Percentiles rank a stretch among this genome's conserved stretches.
Conservation (phyloP, 768 basidiomycete species). For the Megacollybia marginata region DNA sequence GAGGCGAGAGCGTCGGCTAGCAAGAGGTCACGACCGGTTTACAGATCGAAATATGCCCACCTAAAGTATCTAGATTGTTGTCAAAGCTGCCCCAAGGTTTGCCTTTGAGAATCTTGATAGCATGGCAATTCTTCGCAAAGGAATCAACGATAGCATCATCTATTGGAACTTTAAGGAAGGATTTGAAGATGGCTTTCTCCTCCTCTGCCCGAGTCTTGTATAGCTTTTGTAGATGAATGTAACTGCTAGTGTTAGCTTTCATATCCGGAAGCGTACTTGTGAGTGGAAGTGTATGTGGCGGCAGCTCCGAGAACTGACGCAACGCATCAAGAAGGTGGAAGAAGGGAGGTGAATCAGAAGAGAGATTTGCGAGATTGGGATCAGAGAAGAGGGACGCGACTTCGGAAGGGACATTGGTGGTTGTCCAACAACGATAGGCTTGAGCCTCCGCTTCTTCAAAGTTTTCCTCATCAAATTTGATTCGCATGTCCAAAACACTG, state of each 20-base stretch:
- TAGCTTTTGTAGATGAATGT: conserved; percentile 78
- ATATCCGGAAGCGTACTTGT: conserved; percentile 89
- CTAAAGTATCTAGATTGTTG: conserved; percentile 36
- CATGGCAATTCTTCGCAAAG: conserved; percentile 80
- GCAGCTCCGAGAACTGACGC: conserved; percentile 49
- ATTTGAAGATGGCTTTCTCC: conserved; percentile 55
- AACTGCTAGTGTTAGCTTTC: conserved; percentile 82
- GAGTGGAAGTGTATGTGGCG: conserved; percentile 67
- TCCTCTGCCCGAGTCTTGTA: conserved; percentile 74
- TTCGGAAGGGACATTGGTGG: conserved; percentile 57
- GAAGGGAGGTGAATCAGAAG: conserved; percentile 51
- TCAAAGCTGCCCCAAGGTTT: conserved; percentile 54
- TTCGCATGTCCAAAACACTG: conserved; percentile 49
- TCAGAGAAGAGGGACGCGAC: conserved; percentile 59
- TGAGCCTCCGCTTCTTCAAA: conserved; percentile 92
- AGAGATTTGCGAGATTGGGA: conserved; percentile 34
- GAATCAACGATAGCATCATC: conserved; percentile 51
- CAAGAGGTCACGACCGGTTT: neutral
- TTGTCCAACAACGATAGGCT: conserved; percentile 74
- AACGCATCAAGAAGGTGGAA: conserved; percentile 75
- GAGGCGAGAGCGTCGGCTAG: conserved; percentile 33
- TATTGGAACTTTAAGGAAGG: conserved; percentile 31
- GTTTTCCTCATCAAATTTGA: conserved; percentile 90
- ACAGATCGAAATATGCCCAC: conserved; percentile 25
- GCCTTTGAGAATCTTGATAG: conserved; percentile 57